Base-by-base conservation (phyloP, 371 early-diverging fungal species). In the Rhizopus microsporus region DNA sequence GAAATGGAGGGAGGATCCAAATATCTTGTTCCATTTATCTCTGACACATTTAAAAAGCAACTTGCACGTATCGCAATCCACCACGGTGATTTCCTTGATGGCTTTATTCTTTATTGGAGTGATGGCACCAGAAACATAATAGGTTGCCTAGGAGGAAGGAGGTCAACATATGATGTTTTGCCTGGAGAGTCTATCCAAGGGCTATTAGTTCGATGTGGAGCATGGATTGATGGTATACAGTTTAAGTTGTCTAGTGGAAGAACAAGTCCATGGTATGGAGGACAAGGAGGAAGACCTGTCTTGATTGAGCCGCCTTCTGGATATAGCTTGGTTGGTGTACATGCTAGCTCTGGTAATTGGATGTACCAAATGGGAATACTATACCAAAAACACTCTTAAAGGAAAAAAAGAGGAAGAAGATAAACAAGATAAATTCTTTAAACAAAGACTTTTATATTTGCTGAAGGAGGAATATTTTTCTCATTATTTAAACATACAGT, bases 221-320 rank as follows among this genome's bases (percentile, higher is more conserved):
- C 71, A 43, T 87, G 81, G 78, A 75, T 88, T 48, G 88, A 88
- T 60, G 86, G 88, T 0, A 34, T 88, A 0, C 82, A 83, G 57
- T 71, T 87, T 53, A 65, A 72, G 33, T 71, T 82, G 1, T 65
- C 61, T n/a, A 62, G 59, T 34, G 85, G 86, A 23, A 63, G 69
- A 23, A 13, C 53, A 15, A 75, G 68, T 47, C 79, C 72, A 9
- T 88, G 88, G 88, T 75, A 61, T 63, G 88, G 88, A 57, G 81
- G 83, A 15, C 42, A 52, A 7, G 85, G 86, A 16, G 87, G 87
- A 0, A 57, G 68, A 3, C 33, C 67, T 5, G 60, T 62, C 10
- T 35, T 67, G 3, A 53, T 85, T 10, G 65, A 69, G 56, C 73
- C 83, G 32, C 82, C 85, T 0, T 34, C 56, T 13, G 82, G 79